A percentile compares a stretch with the other conserved stretches of the same genome.
phyloP scores from a whole-genome alignment of 1,139 yeast genomes.

The Diutina mesorugosa region DNA sequence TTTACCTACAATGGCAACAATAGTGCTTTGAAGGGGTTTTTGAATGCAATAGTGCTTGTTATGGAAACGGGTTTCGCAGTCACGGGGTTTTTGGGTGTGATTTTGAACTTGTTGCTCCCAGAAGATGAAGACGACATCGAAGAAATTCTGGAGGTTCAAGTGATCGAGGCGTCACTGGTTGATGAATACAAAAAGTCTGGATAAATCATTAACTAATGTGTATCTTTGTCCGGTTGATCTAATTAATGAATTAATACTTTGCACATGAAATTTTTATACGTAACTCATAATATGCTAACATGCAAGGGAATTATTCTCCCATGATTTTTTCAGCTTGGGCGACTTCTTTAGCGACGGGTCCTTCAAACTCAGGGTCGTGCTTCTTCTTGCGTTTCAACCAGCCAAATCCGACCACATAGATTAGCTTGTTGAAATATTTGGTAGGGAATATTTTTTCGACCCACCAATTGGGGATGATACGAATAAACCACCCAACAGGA shows the following conservation, averaged over 20 bases:
- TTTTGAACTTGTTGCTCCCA: constrained; percentile 60
- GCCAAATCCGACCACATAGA: constrained; percentile 36
- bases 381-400: constrained; percentile 22
- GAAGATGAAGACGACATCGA: constrained; percentile 56
- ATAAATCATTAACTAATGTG: neutral
- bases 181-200: neutral
- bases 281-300: neutral
- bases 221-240: neutral
- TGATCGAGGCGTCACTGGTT: neutral
- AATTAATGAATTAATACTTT: neutral
- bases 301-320: neutral
- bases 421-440: constrained; percentile 30
- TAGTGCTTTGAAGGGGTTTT: constrained; percentile 51
- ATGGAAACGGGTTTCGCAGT: constrained; percentile 85
- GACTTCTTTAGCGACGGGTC: neutral
- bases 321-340: neutral
- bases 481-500: constrained; percentile 64
- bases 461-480: constrained; percentile 79
- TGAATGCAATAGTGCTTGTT: constrained; percentile 68
- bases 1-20: constrained; percentile 70
- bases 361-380: constrained; percentile 7
- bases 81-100: constrained; percentile 64
- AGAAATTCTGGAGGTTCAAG: constrained; percentile 13
- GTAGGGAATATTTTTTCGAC: constrained; percentile 59
- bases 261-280: neutral